Percentiles rank a stretch among this genome's conserved stretches.
Conservation (phyloP, 2,329 filamentous ascomycete genomes). For the Colletotrichum melonis region DNA sequence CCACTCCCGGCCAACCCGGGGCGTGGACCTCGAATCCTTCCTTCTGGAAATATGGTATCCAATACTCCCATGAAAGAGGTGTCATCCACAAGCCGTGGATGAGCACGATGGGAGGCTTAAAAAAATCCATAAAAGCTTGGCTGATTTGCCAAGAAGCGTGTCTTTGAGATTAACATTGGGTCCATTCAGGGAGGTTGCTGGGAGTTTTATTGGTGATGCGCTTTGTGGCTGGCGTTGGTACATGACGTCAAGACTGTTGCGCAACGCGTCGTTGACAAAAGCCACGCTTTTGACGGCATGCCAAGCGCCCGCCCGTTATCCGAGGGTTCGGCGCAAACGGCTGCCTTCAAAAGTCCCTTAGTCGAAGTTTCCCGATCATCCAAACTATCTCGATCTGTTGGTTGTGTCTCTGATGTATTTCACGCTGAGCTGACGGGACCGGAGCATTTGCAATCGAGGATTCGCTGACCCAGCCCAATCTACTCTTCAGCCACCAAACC, state of each 20-base stretch:
- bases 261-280: not conserved
- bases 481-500: not conserved
- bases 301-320: not conserved
- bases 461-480: too few species aligned
- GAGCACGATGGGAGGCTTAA: slow-evolving; percentile 36
- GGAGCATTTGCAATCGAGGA: not conserved
- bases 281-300: not conserved
- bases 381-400: not conserved
- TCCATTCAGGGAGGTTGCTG: not conserved
- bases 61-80: slow-evolving; percentile 39
- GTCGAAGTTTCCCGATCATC: not conserved
- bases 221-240: not conserved
- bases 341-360: not conserved
- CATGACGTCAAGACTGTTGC: slow-evolving; percentile 16
- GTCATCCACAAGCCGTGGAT: slow-evolving; percentile 42
- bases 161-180: not conserved
- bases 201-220: not conserved
- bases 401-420: not conserved
- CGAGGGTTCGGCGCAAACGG: not conserved
- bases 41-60: slow-evolving; percentile 32
- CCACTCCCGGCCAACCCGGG: slow-evolving; percentile 40
- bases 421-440: not conserved
- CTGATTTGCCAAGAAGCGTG: not conserved
- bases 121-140: slow-evolving; percentile 7
- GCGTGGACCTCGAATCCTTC: slow-evolving; percentile 39